Conservation (phyloP, 257 asterid species). For the Voacanga thouarsii region DNA sequence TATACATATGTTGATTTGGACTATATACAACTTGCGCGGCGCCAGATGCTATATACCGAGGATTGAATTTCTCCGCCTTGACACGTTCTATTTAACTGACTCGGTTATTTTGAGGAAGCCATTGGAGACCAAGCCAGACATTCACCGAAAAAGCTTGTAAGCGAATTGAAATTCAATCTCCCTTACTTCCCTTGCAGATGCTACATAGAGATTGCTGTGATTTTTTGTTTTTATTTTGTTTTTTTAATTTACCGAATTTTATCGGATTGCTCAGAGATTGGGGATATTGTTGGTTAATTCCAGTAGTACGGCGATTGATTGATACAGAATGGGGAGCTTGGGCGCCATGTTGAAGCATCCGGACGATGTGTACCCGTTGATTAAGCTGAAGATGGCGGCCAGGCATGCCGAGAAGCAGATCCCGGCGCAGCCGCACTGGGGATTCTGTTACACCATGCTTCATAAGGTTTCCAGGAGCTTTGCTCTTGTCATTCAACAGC, state of each 20-base stretch:
- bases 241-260: background rate
- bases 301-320: constrained; percentile 10
- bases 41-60: background rate
- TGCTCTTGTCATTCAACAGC: constrained; percentile 88
- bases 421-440: constrained; percentile 92
- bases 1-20: too few species aligned
- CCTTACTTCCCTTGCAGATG: background rate
- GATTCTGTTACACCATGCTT: constrained; percentile 84
- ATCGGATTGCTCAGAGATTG: constrained; percentile 6
- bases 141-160: background rate
- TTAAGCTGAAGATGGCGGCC: constrained; percentile 72
- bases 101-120: background rate
- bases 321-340: constrained; percentile 56
- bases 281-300: constrained; percentile 19
- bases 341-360: constrained; percentile 78
- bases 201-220: background rate
- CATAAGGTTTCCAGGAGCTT: constrained; percentile 90
- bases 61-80: background rate
- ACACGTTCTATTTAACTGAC: background rate
- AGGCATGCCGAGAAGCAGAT: constrained; percentile 82
- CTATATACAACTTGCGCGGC: too few species aligned
- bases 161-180: background rate
- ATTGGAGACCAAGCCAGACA: background rate
- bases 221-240: too few species aligned
- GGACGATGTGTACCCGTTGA: constrained; percentile 77